A percentile compares a stretch with the other conserved stretches of the same genome.
Evolutionary conservation across 805 yeast species (phyloP).

Genomic region (Zygoascus bituminiphila): DNA sequence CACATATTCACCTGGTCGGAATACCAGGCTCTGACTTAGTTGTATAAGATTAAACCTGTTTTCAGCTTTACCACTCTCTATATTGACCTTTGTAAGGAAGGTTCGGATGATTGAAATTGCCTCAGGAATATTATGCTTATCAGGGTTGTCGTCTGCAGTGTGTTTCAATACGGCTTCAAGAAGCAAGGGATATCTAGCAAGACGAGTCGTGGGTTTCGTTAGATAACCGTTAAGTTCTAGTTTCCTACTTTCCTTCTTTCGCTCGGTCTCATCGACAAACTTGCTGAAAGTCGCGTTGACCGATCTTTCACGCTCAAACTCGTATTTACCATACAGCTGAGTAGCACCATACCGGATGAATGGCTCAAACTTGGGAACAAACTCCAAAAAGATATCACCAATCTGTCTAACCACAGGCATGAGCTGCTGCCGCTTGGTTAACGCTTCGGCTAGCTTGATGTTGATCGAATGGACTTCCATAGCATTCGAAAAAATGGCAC

Average conservation of each 20-base stretch:
- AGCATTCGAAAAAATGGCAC: conserved; percentile 86
- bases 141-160: conserved; percentile 70
- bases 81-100: conserved; percentile 68
- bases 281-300: conserved; percentile 87
- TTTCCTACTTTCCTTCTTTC: conserved; percentile 76
- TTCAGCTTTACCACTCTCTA: conserved; percentile 87
- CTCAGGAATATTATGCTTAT: conserved; percentile 55
- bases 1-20: conserved; percentile 73
- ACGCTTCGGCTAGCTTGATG: conserved; percentile 76
- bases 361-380: conserved; percentile 81
- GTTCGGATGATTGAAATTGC: conserved; percentile 71
- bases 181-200: conserved; percentile 86
- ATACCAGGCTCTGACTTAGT: conserved; percentile 74
- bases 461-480: conserved; percentile 80
- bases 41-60: conserved; percentile 86
- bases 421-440: conserved; percentile 77
- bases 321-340: conserved; percentile 90
- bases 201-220: conserved; percentile 91
- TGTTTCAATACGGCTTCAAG: conserved; percentile 75
- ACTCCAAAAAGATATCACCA: conserved; percentile 82
- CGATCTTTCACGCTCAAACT: conserved; percentile 87
- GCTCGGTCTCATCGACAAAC: conserved; percentile 84
- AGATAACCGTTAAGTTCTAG: conserved; percentile 87
- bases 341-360: conserved; percentile 91
- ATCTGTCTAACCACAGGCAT: conserved; percentile 76